Conservation (phyloP, 1,284 basidiomycete species). For the Leccinum pachyderme region DNA sequence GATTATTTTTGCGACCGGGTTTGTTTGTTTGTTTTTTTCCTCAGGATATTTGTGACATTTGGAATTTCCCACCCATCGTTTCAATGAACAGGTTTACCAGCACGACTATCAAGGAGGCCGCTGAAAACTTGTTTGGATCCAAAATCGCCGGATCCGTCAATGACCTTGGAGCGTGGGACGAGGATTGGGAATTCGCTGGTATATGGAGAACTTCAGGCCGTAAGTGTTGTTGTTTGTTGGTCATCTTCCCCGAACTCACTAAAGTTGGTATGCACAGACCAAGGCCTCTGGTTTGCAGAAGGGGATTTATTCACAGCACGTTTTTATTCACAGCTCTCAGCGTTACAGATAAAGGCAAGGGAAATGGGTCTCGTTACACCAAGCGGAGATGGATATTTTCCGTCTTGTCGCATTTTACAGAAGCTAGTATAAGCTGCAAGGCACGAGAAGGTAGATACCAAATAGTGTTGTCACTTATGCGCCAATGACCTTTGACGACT, state of each 20-base stretch:
- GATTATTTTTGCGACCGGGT: slow-evolving; percentile 32
- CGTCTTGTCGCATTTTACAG: not conserved
- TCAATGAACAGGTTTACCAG: slow-evolving; percentile 1
- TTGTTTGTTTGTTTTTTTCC: not conserved
- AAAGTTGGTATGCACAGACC: slow-evolving; percentile 3
- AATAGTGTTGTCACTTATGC: not conserved
- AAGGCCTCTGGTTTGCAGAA: slow-evolving; percentile 15
- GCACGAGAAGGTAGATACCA: not conserved
- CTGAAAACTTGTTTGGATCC: slow-evolving; percentile 7
- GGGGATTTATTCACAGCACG: slow-evolving; percentile 14
- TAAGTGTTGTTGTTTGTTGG: not conserved
- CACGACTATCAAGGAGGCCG: slow-evolving; percentile 10
- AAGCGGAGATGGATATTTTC: not conserved
- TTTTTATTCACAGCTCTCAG: slow-evolving; percentile 11
- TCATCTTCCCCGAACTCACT: not conserved
- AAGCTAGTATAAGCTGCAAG: not conserved
- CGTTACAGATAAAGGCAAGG: slow-evolving; percentile 12
- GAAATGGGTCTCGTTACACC: slow-evolving; percentile 7
- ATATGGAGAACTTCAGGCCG: slow-evolving; percentile 16
- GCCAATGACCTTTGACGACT: too few relatives aligned
- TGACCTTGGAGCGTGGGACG: slow-evolving; percentile 15
- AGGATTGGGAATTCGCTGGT: slow-evolving; percentile 13
- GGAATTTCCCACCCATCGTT: not conserved
- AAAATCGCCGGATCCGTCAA: slow-evolving; percentile 10
- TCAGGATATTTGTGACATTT: not conserved